Base-by-base conservation (phyloP, 1,284 basidiomycete species). In the Cryptococcus amylolentus region DNA sequence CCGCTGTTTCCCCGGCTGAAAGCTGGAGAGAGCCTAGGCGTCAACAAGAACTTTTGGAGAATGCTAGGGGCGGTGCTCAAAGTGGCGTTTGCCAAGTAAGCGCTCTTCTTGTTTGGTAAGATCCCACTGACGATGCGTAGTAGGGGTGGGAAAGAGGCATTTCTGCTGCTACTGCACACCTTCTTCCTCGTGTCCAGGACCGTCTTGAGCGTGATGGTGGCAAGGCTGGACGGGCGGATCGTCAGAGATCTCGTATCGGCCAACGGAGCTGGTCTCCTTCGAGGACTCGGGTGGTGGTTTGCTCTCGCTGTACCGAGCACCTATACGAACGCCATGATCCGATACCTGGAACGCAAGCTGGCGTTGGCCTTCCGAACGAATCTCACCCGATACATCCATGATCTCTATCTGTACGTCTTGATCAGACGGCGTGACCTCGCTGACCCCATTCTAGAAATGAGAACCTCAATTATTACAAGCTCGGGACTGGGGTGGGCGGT, bases 321-420 rank as follows among this genome's bases (percentile, higher is more conserved):
- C 18, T 95, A 94, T 72, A 98, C 94, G 0, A 98, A 98, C 72
- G 87, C 91, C 1, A 94, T 98, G 91, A 89, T 96, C 58, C 87
- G 88, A 20, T 90, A 91, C 73, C 81, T 98, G 0, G 93, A 98
- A 78, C 85, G 88, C n/a, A 91, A 90, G 64, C 83, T 98, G 2
- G 86, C 92, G 0, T 82, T 96, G 13, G 83, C 86, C 5, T 84
- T 97, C 69, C 83, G 93, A 45, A 93, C 91, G 0, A 86, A 90
- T 9, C 80, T 98, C 37, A 94, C 91, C 0, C 85, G 91, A 43
- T 97, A 97, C 74, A 87, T 89, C 0, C 89, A 95, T 71, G 93
- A 97, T 69, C 82, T 98, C 10, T 98, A 98, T 75, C 83, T 96
- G 52, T 88, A 86, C 53, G 73, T 59, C 9, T 26, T n/a, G 1